phyloP scores from a whole-genome alignment of 257 asterid species.

The Datura wrightii region DNA sequence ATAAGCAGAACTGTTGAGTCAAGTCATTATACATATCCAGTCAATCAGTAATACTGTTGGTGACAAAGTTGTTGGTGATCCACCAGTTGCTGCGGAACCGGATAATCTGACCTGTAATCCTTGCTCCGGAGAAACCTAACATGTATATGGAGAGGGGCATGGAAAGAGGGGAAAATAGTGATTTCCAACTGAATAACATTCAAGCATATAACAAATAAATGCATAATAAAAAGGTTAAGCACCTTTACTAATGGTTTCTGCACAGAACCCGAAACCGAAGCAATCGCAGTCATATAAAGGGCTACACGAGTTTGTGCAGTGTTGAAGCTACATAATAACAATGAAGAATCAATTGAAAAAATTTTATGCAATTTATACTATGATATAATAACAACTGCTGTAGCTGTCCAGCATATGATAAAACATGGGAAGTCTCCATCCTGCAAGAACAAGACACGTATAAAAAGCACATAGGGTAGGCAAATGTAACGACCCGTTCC shows the following conservation, averaged over 20 bases:
- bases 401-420: background rate
- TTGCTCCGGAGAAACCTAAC: constrained; percentile 74
- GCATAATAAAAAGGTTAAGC: constrained; percentile 27
- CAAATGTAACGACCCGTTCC: too few relatives aligned
- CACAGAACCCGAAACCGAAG: constrained; percentile 74
- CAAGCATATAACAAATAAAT: constrained; percentile 29
- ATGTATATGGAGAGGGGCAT: constrained; percentile 1
- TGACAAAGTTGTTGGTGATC: constrained; percentile 85
- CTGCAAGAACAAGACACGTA: background rate
- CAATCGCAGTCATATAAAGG: constrained; percentile 80
- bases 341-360: constrained; percentile 35
- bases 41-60: constrained; percentile 68
- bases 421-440: constrained; percentile 14
- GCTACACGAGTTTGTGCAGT: constrained; percentile 81
- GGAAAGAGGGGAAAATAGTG: background rate
- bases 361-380: background rate
- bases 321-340: constrained; percentile 63
- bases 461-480: background rate
- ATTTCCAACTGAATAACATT: constrained; percentile 8
- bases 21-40: constrained; percentile 71
- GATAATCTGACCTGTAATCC: constrained; percentile 74
- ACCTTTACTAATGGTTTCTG: constrained; percentile 82
- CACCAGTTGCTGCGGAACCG: constrained; percentile 84
- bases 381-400: background rate
- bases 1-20: background rate